Evolutionary conservation across 805 yeast genomes (phyloP), one percentile per base, ranked within the genome.

Genomic region (Candida silvicultrix): DNA sequence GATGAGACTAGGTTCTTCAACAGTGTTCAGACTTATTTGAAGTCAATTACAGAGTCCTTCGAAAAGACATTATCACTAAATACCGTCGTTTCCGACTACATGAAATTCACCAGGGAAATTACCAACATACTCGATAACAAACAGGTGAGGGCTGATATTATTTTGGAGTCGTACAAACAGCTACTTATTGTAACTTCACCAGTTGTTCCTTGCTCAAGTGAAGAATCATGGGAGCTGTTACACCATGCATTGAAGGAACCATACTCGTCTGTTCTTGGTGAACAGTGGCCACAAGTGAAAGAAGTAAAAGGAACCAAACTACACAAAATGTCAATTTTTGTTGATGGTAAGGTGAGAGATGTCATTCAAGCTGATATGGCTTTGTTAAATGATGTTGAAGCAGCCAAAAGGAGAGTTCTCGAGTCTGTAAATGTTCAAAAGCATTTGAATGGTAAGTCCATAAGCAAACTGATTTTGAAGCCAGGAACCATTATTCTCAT

Each of bases 31-130:
- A 57, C 54, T 3, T 69, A 71, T 38, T 54, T 82, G 15, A 61
- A 59, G 19, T 67, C 75, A 10, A 73, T 89, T 9, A 75, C 84
- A 15, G 70, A 68, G 8, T 79, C 96, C 0, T 77, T 87, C 45
- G 78, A 71, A 20, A 69, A 65, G 1, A 74, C 78, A 0, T 65
- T 85, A 23, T 73, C 89, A 0, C 69, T 92, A 60, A 92, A 94
- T 63, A 90, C 97, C 0, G 81, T 89, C 2, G 77, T 94, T 21
- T 87, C 97, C 0, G 95, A 89, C 59, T 85, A 80, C 57, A 92
- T 89, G 96, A 94, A 89, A 58, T 62, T 83, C 42, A 84, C 95
- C 11, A 78, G 81, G 54, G 53, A 70, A 2, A 54, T 86, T 16
- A 57, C 62, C 2, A 51, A 60, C 2, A 73, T 75, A 0, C 38